Evolutionary conservation across 768 basidiomycete species (phyloP).

Genomic region (Suillus weaverae): DNA sequence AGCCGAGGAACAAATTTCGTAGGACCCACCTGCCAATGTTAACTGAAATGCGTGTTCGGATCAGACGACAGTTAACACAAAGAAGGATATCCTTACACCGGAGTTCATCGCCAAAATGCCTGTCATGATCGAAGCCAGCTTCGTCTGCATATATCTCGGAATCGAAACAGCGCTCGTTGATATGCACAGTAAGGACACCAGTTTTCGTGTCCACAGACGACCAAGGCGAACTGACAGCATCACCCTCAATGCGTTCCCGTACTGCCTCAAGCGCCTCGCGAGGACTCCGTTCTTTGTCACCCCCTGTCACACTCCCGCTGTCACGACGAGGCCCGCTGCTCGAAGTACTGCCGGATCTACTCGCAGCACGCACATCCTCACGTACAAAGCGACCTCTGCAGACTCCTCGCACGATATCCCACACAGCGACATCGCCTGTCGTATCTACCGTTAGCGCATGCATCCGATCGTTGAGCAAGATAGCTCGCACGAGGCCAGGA

Average conservation of each 20-base stretch:
- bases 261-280: slow-evolving; percentile 86
- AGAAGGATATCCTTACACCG: slow-evolving; percentile 56
- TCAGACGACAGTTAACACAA: slow-evolving; percentile 11
- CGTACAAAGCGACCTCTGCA: slow-evolving; percentile 72
- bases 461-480: slow-evolving; percentile 83
- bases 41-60: slow-evolving; percentile 45
- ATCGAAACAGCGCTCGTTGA: slow-evolving; percentile 89
- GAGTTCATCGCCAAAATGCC: slow-evolving; percentile 71
- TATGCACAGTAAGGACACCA: slow-evolving; percentile 83
- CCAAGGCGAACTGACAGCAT: slow-evolving; percentile 85
- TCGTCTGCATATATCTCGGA: slow-evolving; percentile 96
- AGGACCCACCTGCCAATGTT: slow-evolving; percentile 93
- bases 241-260: slow-evolving; percentile 90
- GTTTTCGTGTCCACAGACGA: slow-evolving; percentile 86
- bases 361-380: slow-evolving; percentile 66
- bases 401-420: slow-evolving; percentile 81
- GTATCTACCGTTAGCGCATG: slow-evolving; percentile 93
- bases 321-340: slow-evolving; percentile 34
- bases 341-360: slow-evolving; percentile 46
- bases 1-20: slow-evolving; percentile 79
- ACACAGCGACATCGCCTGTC: slow-evolving; percentile 82
- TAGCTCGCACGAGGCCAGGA: slow-evolving; percentile 77
- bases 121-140: slow-evolving; percentile 64
- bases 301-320: slow-evolving; percentile 30
- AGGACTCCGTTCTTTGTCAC: slow-evolving; percentile 59